These are phyloP conservation scores for Kluyveromyces dobzhanskii DNA, from an alignment of 805 yeast species.

Conservation along the genomic window DNA sequence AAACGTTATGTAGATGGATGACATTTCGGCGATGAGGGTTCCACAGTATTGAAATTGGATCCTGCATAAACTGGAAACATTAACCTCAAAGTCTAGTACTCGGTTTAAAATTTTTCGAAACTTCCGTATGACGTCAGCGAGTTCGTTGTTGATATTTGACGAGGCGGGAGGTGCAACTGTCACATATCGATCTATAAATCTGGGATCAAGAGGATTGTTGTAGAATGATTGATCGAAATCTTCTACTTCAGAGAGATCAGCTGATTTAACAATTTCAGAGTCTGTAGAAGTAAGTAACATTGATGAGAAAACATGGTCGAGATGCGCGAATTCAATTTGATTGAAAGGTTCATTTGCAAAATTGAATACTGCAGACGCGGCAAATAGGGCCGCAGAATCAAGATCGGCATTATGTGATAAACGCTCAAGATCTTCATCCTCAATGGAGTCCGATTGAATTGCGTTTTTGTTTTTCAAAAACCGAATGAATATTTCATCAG, in stretches of 20 bases:
- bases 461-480: conserved; percentile 23
- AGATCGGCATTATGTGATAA: conserved; percentile 24
- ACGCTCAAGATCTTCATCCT: conserved; percentile 23
- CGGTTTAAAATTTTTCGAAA: conserved; percentile 27
- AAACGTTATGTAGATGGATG: conserved; percentile 25
- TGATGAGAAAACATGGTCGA: conserved; percentile 24
- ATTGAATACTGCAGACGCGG: conserved; percentile 26
- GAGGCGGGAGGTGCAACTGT: conserved; percentile 26
- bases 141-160: conserved; percentile 22
- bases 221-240: conserved; percentile 11
- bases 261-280: conserved; percentile 15
- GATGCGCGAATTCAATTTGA: conserved; percentile 24
- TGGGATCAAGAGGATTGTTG: conserved; percentile 27
- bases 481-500: conserved; percentile 24
- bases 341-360: conserved; percentile 24
- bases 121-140: conserved; percentile 25
- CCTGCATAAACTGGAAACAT: conserved; percentile 30
- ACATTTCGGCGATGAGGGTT: conserved; percentile 28
- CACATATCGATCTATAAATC: conserved; percentile 22
- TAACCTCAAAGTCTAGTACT: conserved; percentile 29
- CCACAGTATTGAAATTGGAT: conserved; percentile 31
- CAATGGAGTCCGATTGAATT: conserved; percentile 8
- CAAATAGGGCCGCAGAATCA: conserved; percentile 28
- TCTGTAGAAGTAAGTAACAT: conserved; percentile 16
- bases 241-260: conserved; percentile 14